phyloP scores from a whole-genome alignment of 192 early-diverging fungal species.

The Coemansia sp. region DNA sequence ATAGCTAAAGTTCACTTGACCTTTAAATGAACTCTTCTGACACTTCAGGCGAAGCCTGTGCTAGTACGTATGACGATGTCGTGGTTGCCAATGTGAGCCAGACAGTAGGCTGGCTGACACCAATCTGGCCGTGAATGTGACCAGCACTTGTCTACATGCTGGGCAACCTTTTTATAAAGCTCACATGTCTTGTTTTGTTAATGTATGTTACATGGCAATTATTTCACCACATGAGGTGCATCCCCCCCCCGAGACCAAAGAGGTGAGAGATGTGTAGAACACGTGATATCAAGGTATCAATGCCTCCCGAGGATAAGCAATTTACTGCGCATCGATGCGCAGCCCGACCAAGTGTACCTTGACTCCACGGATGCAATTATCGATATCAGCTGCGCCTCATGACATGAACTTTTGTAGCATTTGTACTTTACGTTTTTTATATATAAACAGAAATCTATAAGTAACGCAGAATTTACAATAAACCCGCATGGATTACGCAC shows the following conservation, averaged over 20 bases:
- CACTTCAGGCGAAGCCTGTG: not conserved
- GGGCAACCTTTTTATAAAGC: not conserved
- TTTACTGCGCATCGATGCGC: not conserved
- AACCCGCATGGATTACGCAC: not conserved
- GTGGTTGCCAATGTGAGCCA: not conserved
- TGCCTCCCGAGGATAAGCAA: not conserved
- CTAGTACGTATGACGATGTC: not conserved
- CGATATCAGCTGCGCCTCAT: not conserved
- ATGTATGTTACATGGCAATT: constrained; percentile 3
- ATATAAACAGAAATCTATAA: not conserved
- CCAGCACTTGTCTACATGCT: not conserved
- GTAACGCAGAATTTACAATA: not conserved
- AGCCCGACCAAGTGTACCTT: not conserved
- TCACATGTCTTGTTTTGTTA: not conserved
- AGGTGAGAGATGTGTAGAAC: not conserved
- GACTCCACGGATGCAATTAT: not conserved
- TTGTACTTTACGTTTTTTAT: not conserved
- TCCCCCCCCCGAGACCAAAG: not conserved
- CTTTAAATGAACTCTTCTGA: not conserved
- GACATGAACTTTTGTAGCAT: too few species aligned
- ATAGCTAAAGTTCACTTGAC: not conserved
- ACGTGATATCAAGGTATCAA: not conserved
- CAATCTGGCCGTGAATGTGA: not conserved
- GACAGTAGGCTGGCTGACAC: not conserved
- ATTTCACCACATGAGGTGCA: not conserved